Evolutionary conservation across 352 stramenopile species (phyloP).

Genomic region (Blastocystis sp.): DNA sequence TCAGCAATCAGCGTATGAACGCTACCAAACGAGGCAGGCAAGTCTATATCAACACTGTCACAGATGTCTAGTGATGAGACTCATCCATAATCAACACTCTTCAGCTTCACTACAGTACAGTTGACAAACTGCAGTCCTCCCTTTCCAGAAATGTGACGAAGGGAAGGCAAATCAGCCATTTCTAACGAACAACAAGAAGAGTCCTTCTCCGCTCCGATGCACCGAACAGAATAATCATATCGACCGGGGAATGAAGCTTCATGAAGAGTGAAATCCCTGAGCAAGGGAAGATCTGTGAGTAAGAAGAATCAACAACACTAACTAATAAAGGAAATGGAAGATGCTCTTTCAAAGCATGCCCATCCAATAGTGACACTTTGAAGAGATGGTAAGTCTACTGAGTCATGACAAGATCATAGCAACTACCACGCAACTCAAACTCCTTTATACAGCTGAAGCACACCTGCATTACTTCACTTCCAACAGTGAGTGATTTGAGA

Average conservation of each 20-base stretch:
- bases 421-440: not conserved
- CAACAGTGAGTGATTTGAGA: not conserved
- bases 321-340: not conserved
- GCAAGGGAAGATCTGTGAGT: not conserved
- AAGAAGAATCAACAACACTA: not conserved
- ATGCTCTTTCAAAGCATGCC: not conserved
- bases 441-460: not conserved
- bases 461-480: not conserved
- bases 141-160: not conserved
- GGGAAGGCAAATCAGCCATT: not conserved
- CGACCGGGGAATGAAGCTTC: not conserved
- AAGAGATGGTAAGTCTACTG: not conserved
- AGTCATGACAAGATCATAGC: not conserved
- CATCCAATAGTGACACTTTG: not conserved
- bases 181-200: not conserved
- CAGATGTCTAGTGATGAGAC: not conserved
- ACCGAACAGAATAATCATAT: not conserved
- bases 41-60: not conserved
- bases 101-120: not conserved
- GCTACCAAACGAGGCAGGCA: not conserved
- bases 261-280: not conserved
- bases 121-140: not conserved
- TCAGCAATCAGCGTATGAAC: not conserved
- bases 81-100: not conserved
- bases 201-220: not conserved